These are phyloP conservation scores for Penicillium coprophilum DNA, from an alignment of 495 filamentous ascomycete species.

Conservation along the genomic window DNA sequence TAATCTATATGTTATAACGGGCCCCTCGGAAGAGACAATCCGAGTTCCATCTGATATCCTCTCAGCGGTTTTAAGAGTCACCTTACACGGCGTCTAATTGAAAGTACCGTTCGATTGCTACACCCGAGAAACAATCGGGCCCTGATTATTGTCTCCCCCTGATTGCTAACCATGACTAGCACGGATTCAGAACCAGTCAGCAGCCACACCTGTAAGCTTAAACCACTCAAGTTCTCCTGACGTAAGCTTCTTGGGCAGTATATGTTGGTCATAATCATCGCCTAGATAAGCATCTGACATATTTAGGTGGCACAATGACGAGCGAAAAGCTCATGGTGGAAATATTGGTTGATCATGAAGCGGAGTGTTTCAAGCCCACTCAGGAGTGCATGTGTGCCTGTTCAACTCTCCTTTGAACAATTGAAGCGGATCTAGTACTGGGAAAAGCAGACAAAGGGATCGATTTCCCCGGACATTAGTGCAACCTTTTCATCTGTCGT, in stretches of 20 bases:
- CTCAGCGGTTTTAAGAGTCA: background rate
- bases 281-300: slow-evolving; percentile 1
- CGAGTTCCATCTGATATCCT: background rate
- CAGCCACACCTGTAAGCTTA: slow-evolving; percentile 9
- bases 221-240: background rate
- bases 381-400: slow-evolving; percentile 6
- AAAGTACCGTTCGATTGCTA: background rate
- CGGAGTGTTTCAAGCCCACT: background rate
- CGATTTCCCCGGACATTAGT: slow-evolving; percentile 3
- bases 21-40: background rate
- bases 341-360: slow-evolving; percentile 21
- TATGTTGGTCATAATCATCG: slow-evolving; percentile 3
- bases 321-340: slow-evolving; percentile 13
- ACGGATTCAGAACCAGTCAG: slow-evolving; percentile 1
- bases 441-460: background rate
- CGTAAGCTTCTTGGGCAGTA: background rate
- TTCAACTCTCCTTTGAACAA: background rate
- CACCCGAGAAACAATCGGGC: background rate
- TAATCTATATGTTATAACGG: background rate
- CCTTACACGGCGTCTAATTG: background rate
- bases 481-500: background rate
- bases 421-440: background rate
- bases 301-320: slow-evolving; percentile 28
- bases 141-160: background rate
- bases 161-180: background rate